Base-by-base conservation (phyloP, 371 early-diverging fungal genomes). In the Mortierella sp. region DNA sequence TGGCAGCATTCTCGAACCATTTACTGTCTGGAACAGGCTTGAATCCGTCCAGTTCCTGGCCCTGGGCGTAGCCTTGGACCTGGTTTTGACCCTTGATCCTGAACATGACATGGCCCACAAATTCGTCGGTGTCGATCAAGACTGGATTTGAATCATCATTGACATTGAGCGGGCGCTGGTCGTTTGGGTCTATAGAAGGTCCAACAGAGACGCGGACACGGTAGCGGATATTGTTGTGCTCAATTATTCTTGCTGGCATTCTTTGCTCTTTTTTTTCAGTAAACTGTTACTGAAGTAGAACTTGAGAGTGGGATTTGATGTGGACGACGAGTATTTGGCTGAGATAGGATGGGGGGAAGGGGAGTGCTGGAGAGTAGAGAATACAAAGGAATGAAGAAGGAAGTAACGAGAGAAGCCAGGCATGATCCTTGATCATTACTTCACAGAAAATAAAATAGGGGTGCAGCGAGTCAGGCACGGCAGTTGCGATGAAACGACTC, bases 81-180 rank as follows among this genome's bases (percentile, higher is more conserved):
- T 57, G 54, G 26, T 64, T 52, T 27, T 56, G 69, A 0, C 64
- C 89, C 59, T 84, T 85, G 49, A 93, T 83, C 41, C 92, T 85
- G 31, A 91, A 88, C 24, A 72, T 66, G 4, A 92, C 69, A 57
- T 87, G 84, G 3, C 92, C 94, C 32, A 83, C 83, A 70, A 93
- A 93, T 53, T 82, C 67, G 11, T 83, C 83, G 1, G 87, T 80
- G 58, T 91, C 86, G 60, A 94, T 83, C 47, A 80, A 73, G n/a
- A 86, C 56, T n/a, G 92, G 93, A 28, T 82, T 60, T 19, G 71
- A 73, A 62, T 92, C 92, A 64, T 90, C 87, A 80, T 93, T 93
- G 52, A 89, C 83, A 42, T 83, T 80, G 51, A 89, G 12, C 6
- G 62, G 58, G 0, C 42, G 56, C 17, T 65, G 53, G 21, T 30